phyloP scores from a whole-genome alignment of 1,284 basidiomycete species.

The Thecaphora frezii region DNA sequence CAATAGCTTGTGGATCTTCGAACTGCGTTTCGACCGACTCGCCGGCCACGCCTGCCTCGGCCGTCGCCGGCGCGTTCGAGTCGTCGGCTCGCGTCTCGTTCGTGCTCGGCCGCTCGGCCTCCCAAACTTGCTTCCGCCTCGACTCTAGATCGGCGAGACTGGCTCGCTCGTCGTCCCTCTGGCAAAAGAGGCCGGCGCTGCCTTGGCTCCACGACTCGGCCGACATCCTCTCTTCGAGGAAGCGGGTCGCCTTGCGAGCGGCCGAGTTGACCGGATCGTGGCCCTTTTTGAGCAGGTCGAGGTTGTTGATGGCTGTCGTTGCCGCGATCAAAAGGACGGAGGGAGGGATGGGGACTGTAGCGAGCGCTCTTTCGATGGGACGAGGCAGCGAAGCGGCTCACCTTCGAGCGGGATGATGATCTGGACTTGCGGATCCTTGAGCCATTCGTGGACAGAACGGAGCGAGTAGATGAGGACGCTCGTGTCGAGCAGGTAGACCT shows the following conservation, averaged over 20 bases:
- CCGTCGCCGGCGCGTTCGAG: too few species aligned
- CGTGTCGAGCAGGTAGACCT: slow-evolving; percentile 67
- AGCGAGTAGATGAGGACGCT: slow-evolving; percentile 83
- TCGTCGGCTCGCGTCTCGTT: not conserved
- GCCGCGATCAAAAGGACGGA: too few species aligned
- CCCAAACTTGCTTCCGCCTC: not conserved
- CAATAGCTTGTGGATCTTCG: not conserved
- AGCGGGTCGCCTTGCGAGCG: slow-evolving; percentile 77
- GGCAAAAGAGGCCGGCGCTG: slow-evolving; percentile 26
- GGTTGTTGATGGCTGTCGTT: slow-evolving; percentile 75
- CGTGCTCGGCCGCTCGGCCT: not conserved
- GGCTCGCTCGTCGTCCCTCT: slow-evolving; percentile 18
- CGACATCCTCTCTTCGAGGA: slow-evolving; percentile 66
- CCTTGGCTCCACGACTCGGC: not conserved
- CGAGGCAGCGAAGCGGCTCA: slow-evolving; percentile 64
- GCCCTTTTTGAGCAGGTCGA: slow-evolving; percentile 92
- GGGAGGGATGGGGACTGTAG: not conserved
- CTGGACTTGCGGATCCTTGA: slow-evolving; percentile 70
- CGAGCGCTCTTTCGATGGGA: too few species aligned
- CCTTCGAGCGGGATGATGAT: slow-evolving; percentile 84
- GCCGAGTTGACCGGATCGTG: slow-evolving; percentile 74
- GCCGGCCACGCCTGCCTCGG: too few species aligned
- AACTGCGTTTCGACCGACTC: too few species aligned
- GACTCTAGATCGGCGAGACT: not conserved
- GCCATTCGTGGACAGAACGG: slow-evolving; percentile 76